Percentiles rank a stretch among this genome's conserved stretches.
Evolutionary conservation across 805 yeast genomes (phyloP).

Genomic region (Ogataea henricii): DNA sequence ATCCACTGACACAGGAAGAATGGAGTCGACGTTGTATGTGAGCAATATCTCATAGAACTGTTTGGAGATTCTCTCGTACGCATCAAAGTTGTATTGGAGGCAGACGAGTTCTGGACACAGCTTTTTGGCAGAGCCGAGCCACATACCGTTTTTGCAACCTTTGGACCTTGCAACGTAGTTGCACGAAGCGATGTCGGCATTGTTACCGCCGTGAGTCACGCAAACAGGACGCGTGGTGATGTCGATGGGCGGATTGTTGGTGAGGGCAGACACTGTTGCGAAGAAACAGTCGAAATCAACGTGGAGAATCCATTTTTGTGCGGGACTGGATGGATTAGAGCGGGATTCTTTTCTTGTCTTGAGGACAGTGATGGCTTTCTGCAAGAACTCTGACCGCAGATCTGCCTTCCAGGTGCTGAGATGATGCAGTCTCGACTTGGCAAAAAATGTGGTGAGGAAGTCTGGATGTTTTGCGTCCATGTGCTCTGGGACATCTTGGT

Average conservation of each 20-base stretch:
- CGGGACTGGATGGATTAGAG: background rate
- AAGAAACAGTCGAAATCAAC: conserved; percentile 94
- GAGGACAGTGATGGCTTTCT: conserved; percentile 40
- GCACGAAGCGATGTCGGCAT: conserved; percentile 88
- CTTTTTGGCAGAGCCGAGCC: conserved; percentile 68
- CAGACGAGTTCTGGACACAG: conserved; percentile 63
- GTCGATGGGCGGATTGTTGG: conserved; percentile 50
- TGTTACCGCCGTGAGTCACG: conserved; percentile 60
- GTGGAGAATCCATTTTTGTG: conserved; percentile 55
- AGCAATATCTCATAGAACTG: conserved; percentile 63
- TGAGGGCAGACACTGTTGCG: conserved; percentile 77
- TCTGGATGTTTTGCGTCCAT: conserved; percentile 75
- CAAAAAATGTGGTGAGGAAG: conserved; percentile 70
- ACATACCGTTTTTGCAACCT: conserved; percentile 89
- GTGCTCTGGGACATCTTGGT: conserved; percentile 9
- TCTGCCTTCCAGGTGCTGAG: conserved; percentile 85
- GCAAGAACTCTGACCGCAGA: conserved; percentile 60
- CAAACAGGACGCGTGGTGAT: conserved; percentile 53
- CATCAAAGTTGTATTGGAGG: conserved; percentile 72
- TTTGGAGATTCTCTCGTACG: conserved; percentile 67
- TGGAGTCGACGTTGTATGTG: conserved; percentile 44
- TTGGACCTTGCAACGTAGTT: conserved; percentile 80
- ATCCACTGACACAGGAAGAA: conserved; percentile 87
- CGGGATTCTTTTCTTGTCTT: conserved; percentile 8
- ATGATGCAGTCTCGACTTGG: conserved; percentile 84